phyloP scores from a whole-genome alignment of 805 yeast species.

The Saccharomycopsis lassenensis region DNA sequence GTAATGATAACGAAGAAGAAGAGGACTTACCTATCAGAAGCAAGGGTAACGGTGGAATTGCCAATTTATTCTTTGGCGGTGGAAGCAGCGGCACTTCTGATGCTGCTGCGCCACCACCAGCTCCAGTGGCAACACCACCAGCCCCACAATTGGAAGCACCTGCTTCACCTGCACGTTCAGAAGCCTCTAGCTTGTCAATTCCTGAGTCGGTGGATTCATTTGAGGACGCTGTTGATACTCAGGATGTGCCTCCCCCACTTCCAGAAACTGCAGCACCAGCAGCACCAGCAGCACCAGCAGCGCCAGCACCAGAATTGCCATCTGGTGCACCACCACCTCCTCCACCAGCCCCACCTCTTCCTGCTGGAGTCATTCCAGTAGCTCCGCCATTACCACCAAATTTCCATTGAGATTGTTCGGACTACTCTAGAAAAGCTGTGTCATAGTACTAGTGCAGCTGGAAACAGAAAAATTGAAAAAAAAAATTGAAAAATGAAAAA shows the following conservation, averaged over 20 bases:
- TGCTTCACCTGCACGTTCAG: conserved; percentile 11
- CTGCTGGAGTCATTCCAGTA: no score
- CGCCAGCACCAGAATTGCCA: background rate
- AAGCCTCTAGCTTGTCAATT: conserved; percentile 16
- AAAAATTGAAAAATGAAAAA: no score
- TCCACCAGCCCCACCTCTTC: conserved; percentile 4
- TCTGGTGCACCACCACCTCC: conserved; percentile 11
- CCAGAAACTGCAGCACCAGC: conserved; percentile 3
- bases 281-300: conserved; percentile 3
- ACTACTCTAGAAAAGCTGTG: no score
- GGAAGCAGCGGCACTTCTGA: conserved; percentile 1
- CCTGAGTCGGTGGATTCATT: conserved; percentile 18
- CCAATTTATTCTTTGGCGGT: conserved; percentile 16
- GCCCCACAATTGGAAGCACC: conserved; percentile 8
- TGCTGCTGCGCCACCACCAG: conserved; percentile 1
- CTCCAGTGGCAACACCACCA: conserved; percentile 1
- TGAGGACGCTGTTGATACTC: conserved; percentile 12
- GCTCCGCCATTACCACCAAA: no score
- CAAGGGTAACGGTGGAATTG: conserved; percentile 9
- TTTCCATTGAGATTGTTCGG: no score
- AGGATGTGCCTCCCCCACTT: background rate
- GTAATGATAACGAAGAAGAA: conserved; percentile 14
- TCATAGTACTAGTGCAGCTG: no score
- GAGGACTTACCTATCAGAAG: conserved; percentile 18
- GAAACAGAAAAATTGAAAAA: no score